Base-by-base conservation (phyloP, 495 filamentous ascomycete species). In the Platismatia glauca region DNA sequence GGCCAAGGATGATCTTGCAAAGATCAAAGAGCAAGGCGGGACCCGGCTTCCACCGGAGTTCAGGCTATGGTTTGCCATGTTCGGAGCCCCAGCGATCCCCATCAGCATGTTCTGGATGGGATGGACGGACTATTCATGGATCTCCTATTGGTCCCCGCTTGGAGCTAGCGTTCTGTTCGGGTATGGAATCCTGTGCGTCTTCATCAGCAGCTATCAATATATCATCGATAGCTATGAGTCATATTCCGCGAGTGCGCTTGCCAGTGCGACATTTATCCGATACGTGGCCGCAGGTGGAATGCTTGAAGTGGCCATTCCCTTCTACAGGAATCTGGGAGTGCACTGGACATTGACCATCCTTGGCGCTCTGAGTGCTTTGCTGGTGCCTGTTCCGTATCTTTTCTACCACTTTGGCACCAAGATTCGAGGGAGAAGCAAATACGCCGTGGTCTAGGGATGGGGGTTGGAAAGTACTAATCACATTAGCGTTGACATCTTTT, bases 71-170 rank as follows among this genome's bases (percentile, higher is more conserved):
- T 83, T 77, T 46, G 79, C 79, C 15, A 84, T 87, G 73, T 65
- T 84, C 12, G 82, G 80, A 0, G 81, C 77, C 0, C 75, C 80
- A 0, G 70, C 79, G 1, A 75, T 88, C n/a, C 82, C 84, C 0
- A 74, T 83, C 41, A 71, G 71, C 34, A 67, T 86, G n/a, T 86
- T 86, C 68, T 86, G 83, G 82, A 80, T 86, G 73, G 84, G 77
- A 2, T 83, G 82, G 82, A 80, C 77, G 4, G 75, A 75, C 50
- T 76, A 81, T 63, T 62, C 72, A 0, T 69, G 63, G 13, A 80
- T 87, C 37, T 81, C 79, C 0, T 75, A 78, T 60, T 84, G 82
- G 80, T 81, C 78, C 35, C 78, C 78, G 4, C 74, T 84, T 20
- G 58, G 73, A 1, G 78, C 80, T 9, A 75, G 73, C 9, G 73